Percentiles rank a stretch among this genome's conserved stretches.
Conservation (phyloP, 257 asterid genomes). For the Asclepias syriaca region DNA sequence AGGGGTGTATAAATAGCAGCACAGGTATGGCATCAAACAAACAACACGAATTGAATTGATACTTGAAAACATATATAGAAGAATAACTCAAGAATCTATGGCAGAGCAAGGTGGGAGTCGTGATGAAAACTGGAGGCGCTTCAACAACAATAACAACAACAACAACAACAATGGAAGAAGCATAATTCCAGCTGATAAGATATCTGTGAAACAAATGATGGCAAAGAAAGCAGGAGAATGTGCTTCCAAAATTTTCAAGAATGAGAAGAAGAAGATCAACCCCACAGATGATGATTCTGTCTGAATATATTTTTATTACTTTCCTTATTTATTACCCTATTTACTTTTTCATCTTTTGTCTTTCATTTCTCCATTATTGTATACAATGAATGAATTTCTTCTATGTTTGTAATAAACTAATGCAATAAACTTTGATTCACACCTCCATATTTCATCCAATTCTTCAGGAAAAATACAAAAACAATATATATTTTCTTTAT, state of each 20-base stretch:
- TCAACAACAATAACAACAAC: neutral
- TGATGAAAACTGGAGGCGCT: neutral
- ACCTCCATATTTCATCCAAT: no score
- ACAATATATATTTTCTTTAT: no score
- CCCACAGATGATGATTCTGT: neutral
- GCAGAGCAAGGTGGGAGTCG: neutral
- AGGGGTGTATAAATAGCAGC: no score
- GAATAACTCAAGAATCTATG: neutral
- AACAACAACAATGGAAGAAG: neutral
- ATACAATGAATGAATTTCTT: neutral
- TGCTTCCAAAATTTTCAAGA: neutral
- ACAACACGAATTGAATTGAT: neutral
- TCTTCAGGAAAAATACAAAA: no score
- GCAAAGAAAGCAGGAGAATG: neutral
- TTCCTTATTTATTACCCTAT: neutral
- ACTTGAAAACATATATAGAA: neutral
- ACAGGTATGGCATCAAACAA: neutral
- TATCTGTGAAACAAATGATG: neutral
- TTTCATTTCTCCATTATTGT: neutral
- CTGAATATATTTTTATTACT: neutral
- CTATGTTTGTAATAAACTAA: neutral
- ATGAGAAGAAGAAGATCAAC: neutral
- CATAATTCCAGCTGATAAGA: neutral
- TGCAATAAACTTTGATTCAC: no score
- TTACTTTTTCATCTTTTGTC: neutral